Base-by-base conservation (phyloP, 1,284 basidiomycete species). In the Anthracocystis panici-leucophaei region DNA sequence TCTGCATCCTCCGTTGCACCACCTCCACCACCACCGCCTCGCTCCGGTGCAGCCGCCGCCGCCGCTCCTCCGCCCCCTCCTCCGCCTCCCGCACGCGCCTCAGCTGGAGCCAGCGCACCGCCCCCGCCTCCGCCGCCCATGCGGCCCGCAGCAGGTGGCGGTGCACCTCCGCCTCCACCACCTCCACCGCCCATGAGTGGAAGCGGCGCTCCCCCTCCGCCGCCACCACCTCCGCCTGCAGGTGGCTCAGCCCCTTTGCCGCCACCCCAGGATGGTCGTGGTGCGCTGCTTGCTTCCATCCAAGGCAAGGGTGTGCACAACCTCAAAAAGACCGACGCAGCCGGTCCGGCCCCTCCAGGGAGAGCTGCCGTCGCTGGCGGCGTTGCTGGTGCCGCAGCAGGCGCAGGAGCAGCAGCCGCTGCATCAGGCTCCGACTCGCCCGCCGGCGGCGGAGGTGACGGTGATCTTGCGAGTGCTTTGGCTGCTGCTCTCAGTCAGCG, bases 401-500 rank as follows among this genome's bases (percentile, higher is more conserved):
- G 69, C 10, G 75, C 58, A 35, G 78, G 68, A 14, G 71, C 58
- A 0, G 75, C 65, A 12, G 55, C 65, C 6, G 57, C 25, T 5
- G 59, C 57, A 11, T 65, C 67, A 21, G 64, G 48, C 12, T 35
- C 61, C 1, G 65, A 71, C 11, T 57, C 65, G 0, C 59, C 64
- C 12, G 57, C 51, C 16, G 61, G 70, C 67, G 71, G 64, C 29
- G 84, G 70, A 33, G 86, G 83, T 12, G 88, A 87, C 20, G 88
- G 88, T 5, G 90, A 91, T 82, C 82, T 92, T 42, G 91, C 91
- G 0, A 88, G 88, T 48, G 90, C 90, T 35, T 85, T 92, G 49
- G 91, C 91, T 6, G 89, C 89, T 14, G 91, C 91, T 7, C 85
- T 92, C 61, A 88, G 88, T 59, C 90, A 92, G 82, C 88, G 95